Evolutionary conservation across 148 eudicot species (phyloP).

Genomic region (Mesembryanthemum crystallinum): DNA sequence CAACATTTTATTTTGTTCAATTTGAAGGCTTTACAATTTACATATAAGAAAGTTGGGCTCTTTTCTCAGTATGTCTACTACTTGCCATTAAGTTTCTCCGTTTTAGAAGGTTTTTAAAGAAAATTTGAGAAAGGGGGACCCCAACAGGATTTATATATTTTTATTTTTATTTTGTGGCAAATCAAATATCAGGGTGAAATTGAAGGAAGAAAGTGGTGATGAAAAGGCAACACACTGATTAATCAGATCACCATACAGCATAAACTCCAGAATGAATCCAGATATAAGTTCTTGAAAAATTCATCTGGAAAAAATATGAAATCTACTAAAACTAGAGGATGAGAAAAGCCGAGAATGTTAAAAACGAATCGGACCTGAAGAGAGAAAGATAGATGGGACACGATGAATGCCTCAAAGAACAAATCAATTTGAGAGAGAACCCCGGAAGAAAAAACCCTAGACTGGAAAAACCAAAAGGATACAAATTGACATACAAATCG

Average conservation of each 20-base stretch:
- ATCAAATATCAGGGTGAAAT: too few relatives aligned
- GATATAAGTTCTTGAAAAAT: not conserved
- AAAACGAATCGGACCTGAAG: not conserved
- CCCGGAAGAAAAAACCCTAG: conserved; percentile 2
- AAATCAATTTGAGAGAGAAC: not conserved
- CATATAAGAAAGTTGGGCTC: too few relatives aligned
- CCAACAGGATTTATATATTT: too few relatives aligned
- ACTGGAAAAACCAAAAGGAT: not conserved
- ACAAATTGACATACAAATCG: not conserved
- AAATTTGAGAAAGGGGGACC: not conserved
- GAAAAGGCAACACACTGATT: not conserved
- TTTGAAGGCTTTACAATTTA: too few relatives aligned
- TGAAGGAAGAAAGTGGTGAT: not conserved
- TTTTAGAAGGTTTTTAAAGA: not conserved
- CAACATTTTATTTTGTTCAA: not conserved
- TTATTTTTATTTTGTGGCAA: too few relatives aligned
- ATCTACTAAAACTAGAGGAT: not conserved
- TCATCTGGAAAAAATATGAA: not conserved
- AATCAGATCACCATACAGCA: not conserved
- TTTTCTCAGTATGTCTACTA: not conserved
- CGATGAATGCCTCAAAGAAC: not conserved
- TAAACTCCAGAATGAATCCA: not conserved
- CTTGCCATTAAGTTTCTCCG: not conserved
- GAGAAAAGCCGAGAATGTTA: not conserved
- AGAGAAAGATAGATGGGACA: not conserved